These are phyloP conservation scores for Raphanus hybrid DNA, from an alignment of 441 rosid genomes.

Conservation along the genomic window DNA sequence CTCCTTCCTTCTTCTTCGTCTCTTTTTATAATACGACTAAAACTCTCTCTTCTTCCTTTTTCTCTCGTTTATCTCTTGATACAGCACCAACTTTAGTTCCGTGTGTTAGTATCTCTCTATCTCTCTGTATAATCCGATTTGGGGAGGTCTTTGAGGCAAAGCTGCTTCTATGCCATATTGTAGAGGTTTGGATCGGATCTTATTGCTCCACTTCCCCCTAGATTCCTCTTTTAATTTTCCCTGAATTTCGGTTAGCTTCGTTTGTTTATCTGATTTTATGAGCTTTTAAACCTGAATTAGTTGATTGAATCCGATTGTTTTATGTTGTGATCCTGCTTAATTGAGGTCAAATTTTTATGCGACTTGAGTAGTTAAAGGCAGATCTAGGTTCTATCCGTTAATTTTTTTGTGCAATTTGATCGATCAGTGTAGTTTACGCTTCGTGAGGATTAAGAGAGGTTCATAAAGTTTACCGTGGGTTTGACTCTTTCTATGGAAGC, in stretches of 20 bases:
- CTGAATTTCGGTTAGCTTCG: not conserved
- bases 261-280: constrained; percentile 40
- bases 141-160: no score
- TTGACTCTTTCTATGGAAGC: constrained; percentile 3
- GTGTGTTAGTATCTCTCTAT: no score
- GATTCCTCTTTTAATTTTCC: not conserved
- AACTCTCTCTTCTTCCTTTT: not conserved
- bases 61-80: not conserved
- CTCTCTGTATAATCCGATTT: no score
- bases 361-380: not conserved
- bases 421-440: not conserved
- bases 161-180: constrained; percentile 37
- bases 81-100: not conserved
- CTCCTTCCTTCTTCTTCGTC: not conserved
- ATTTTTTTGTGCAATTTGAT: constrained; percentile 8
- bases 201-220: not conserved
- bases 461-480: not conserved
- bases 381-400: constrained; percentile 38
- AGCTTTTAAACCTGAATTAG: constrained; percentile 5
- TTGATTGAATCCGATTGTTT: constrained; percentile 3
- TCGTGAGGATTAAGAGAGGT: not conserved
- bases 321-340: constrained; percentile 27
- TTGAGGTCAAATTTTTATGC: constrained; percentile 25
- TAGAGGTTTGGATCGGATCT: constrained; percentile 49
- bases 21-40: not conserved